A percentile compares a stretch with the other conserved stretches of the same genome.
Evolutionary conservation across 2,329 filamentous ascomycete species (phyloP).

Genomic region (Cladobotryum protrusum): DNA sequence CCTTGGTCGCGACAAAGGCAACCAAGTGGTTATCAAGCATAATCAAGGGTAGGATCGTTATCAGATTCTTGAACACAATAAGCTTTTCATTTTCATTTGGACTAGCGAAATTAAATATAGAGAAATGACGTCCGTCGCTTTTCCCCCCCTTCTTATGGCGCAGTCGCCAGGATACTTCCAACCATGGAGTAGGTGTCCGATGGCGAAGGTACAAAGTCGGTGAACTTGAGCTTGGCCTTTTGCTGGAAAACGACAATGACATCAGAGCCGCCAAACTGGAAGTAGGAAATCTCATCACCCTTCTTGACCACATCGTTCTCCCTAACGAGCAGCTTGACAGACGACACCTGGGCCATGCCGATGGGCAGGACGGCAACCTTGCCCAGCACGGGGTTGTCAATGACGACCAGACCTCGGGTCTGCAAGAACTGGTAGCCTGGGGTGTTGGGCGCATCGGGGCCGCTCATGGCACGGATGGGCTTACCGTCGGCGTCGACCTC

Average conservation of each 20-base stretch:
- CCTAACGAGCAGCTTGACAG: constrained; percentile 27
- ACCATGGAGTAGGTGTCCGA: constrained; percentile 15
- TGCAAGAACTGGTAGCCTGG: constrained; percentile 37
- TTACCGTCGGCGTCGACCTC: constrained; percentile 23
- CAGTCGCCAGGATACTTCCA: constrained; percentile 14
- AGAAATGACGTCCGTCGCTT: too few species aligned
- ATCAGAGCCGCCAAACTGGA: constrained; percentile 39
- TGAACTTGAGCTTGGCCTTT: constrained; percentile 14
- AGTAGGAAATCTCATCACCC: constrained; percentile 36
- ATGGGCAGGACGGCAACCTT: constrained; percentile 37
- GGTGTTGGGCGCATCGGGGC: constrained; percentile 26
- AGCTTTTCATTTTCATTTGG: too few species aligned
- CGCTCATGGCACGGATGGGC: constrained; percentile 14
- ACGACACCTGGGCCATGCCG: constrained; percentile 39
- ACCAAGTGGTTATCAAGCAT: too few species aligned
- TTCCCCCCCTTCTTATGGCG: neutral
- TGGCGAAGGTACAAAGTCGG: constrained; percentile 15
- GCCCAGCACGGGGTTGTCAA: constrained; percentile 29
- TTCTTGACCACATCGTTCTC: constrained; percentile 26
- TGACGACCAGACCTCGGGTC: constrained; percentile 32
- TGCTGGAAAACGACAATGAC: constrained; percentile 33
- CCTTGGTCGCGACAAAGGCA: too few species aligned
- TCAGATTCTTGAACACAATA: too few species aligned
- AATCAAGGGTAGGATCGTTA: too few species aligned
- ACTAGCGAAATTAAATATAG: too few species aligned